Conservation (phyloP, 1,284 basidiomycete species). For the Sanguinoderma infundibulare region DNA sequence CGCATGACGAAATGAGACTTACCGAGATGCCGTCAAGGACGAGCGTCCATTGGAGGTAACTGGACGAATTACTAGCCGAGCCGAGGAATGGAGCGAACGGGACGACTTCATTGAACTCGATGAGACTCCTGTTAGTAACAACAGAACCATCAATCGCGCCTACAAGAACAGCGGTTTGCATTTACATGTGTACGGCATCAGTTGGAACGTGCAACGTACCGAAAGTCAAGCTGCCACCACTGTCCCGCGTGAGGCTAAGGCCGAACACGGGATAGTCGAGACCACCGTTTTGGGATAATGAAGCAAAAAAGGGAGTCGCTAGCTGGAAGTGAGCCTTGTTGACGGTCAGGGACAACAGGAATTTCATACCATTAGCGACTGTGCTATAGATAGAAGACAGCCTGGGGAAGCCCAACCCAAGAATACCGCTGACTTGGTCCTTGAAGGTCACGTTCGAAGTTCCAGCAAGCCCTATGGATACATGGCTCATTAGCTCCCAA, state of each 20-base stretch:
- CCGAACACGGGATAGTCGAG: conserved; percentile 78
- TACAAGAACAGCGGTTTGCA: conserved; percentile 30
- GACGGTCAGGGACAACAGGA: not conserved
- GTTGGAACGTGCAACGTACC: conserved; percentile 43
- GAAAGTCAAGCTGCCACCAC: conserved; percentile 63
- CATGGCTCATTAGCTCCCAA: not conserved
- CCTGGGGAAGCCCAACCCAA: conserved; percentile 77
- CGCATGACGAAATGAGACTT: conserved; percentile 23
- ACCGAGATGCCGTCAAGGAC: conserved; percentile 66
- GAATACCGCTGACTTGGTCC: conserved; percentile 68
- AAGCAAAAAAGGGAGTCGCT: conserved; percentile 72
- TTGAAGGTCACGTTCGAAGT: conserved; percentile 63
- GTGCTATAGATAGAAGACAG: conserved; percentile 60
- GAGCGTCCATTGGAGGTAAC: conserved; percentile 85
- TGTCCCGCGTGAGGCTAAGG: conserved; percentile 61
- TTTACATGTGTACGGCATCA: not conserved
- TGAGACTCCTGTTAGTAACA: conserved; percentile 58
- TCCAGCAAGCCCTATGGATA: conserved; percentile 56
- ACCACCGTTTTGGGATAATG: conserved; percentile 61
- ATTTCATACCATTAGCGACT: conserved; percentile 54
- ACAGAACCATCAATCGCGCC: conserved; percentile 75
- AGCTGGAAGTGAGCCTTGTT: not conserved
- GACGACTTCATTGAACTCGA: conserved; percentile 75
- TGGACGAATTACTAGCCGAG: conserved; percentile 58
- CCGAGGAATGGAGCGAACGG: conserved; percentile 67